These are phyloP conservation scores for Schwanniomyces yamadae DNA, from an alignment of 805 yeast species.

Conservation along the genomic window DNA sequence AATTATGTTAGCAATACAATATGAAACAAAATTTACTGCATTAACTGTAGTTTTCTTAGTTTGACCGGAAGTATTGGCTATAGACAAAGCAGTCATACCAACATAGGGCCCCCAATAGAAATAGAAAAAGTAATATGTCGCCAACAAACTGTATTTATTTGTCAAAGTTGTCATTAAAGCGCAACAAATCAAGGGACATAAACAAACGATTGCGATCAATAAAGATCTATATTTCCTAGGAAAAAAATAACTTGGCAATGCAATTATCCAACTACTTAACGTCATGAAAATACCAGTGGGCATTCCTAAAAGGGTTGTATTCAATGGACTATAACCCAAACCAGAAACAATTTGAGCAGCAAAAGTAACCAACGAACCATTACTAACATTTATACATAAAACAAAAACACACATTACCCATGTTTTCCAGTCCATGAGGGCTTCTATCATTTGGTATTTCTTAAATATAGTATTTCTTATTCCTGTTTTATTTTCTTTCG, in stretches of 20 bases:
- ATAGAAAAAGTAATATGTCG: constrained; percentile 34
- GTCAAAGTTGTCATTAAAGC: constrained; percentile 14
- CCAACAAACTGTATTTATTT: constrained; percentile 19
- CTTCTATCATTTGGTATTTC: constrained; percentile 19
- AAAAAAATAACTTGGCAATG: constrained; percentile 31
- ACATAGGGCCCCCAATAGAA: constrained; percentile 30
- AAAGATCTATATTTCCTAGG: constrained; percentile 11
- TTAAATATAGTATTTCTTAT: constrained; percentile 17
- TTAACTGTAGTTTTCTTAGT: constrained; percentile 32
- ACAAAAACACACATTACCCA: constrained; percentile 22
- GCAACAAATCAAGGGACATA: constrained; percentile 21
- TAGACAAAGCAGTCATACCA: constrained; percentile 23
- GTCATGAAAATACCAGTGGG: constrained; percentile 32
- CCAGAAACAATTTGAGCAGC: constrained; percentile 28
- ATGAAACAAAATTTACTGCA: constrained; percentile 34
- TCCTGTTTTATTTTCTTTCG: constrained; percentile 15
- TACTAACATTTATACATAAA: constrained; percentile 26
- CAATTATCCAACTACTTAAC: constrained; percentile 25
- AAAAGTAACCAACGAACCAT: constrained; percentile 30
- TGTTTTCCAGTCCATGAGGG: constrained; percentile 17
- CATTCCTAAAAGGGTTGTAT: constrained; percentile 24
- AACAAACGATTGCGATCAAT: constrained; percentile 9
- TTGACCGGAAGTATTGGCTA: constrained; percentile 30
- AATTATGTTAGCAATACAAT: constrained; percentile 26
- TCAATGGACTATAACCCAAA: constrained; percentile 20